Base-by-base conservation (phyloP, 768 basidiomycete species). In the Podaxis pistillaris region DNA sequence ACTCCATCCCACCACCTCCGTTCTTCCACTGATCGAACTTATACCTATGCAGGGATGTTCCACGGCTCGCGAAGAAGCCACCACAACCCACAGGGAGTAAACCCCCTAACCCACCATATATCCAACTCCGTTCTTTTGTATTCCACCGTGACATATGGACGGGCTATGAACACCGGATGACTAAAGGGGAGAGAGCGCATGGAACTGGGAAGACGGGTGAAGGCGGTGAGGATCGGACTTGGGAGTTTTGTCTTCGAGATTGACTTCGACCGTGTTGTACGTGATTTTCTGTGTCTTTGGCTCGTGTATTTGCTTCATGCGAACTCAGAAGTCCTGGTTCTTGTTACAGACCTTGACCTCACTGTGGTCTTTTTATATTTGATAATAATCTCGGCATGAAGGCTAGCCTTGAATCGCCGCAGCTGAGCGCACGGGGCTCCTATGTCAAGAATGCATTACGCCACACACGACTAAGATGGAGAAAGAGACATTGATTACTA, bases 101-200 rank as follows among this genome's bases (percentile, higher is more conserved):
- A 41, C 74, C 76, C 2, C 74, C 77, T n/a, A 90, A 89, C 70
- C 90, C 92, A 4, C 76, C 73, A 4, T 98, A 90, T 71, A 81
- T 73, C 1, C 80, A 90, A 11, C 72, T 94, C 17, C 84, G 92
- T 30, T 96, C 94, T 0, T 98, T 96, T 73, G 78, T 73, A 17
- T 98, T 98, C 70, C 77, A 86, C 46, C 79, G 91, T 46, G 72
- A 72, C 9, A 65, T 77, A 0, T 98, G 94, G 86, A 84, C 83
- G 53, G 94, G 93, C 1, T 98, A 98, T 68, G 89, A 89, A 67
- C 96, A 98, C 72, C 79, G 93, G n/a, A 90, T 96, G 87, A 97
- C 96, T 2, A 90, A 94, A 69, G 96, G 96, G 4, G 93, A 84
- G 77, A 81, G 84, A 71, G 91, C 73, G 0, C 83, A 83, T 70